Evolutionary conservation across 371 early-diverging fungal genomes (phyloP).

Genomic region (Mycotypha africana): DNA sequence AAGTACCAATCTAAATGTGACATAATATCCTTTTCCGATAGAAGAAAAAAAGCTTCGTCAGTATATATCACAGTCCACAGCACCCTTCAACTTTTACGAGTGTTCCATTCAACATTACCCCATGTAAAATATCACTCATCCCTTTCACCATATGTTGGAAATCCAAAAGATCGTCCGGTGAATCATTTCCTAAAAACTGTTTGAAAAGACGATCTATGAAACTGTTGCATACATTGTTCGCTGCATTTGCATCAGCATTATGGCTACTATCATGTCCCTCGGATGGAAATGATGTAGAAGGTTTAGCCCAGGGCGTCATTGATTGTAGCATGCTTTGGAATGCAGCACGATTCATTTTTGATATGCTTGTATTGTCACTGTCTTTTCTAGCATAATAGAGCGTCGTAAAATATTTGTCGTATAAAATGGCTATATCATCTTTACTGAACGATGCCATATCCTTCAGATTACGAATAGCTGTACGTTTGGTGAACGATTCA

Average conservation of each 20-base stretch:
- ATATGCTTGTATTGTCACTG: conserved; percentile 11
- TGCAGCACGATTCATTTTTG: conserved; percentile 24
- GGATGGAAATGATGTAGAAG: too few species aligned
- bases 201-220: background rate
- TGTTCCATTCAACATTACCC: too few species aligned
- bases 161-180: conserved; percentile 39
- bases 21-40: conserved; percentile 52
- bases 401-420: conserved; percentile 84
- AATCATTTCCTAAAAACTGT: background rate
- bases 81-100: too few species aligned
- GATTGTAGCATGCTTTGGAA: conserved; percentile 29
- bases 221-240: background rate
- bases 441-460: conserved; percentile 74
- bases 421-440: conserved; percentile 83
- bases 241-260: background rate
- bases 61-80: too few species aligned
- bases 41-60: background rate
- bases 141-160: conserved; percentile 73
- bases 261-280: background rate
- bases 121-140: conserved; percentile 69
- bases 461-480: conserved; percentile 74
- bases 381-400: conserved; percentile 64
- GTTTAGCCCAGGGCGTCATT: conserved; percentile 31
- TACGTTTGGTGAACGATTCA: conserved; percentile 89
- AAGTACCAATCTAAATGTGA: conserved; percentile 76